Base-by-base conservation (phyloP, 1,284 basidiomycete species). In the Mrakiaceae sp. region DNA sequence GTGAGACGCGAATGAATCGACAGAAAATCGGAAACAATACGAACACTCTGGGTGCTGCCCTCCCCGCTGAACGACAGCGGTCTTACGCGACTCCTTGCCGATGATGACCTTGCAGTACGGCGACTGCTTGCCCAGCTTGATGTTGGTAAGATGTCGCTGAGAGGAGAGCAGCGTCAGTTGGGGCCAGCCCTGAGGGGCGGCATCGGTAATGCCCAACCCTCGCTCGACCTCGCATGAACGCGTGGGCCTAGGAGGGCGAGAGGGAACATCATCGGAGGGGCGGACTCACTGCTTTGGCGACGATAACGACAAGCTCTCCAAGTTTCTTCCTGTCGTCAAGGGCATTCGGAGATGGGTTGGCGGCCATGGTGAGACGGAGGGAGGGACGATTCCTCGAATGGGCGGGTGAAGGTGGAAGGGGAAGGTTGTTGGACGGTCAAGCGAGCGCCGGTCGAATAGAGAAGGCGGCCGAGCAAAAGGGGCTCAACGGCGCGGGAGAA, bases 41-140 rank as follows among this genome's bases (percentile, higher is more conserved):
- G 27, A 27, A 27, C 64, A 64, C 27, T 61, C 64, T 16, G 65
- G 65, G 39, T 63, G 61, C 49, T 66, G 65, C 27, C 65, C 65
- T 14, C 63, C 76, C 74, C 75, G 87, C 74, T 91, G 94, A 76
- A 98, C 89, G 7, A 92, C 84, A 75, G 88, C 88, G 44, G 95
- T 94, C 60, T 87, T 83, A 64, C 85, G 84, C 72, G 85, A 93
- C 76, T 91, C 85, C 56, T 85, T 84, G 71, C 88, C 87, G 66
- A 93, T 80, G 5, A 81, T 79, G 51, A 97, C 81, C 40, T 86
- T 80, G 71, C 92, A 95, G 76, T 94, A 98, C 0, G 96, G 96
- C 74, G 97, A 93, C 77, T 98, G 96, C 76, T 98, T 98, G 69
- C 95, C 92, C 63, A 97, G 47, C 55, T 64, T 67, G 57, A 64